A percentile compares a stretch with the other conserved stretches of the same genome.
Evolutionary conservation across 345 rosid genomes (phyloP).

Genomic region (Geranium rotundifolium): DNA sequence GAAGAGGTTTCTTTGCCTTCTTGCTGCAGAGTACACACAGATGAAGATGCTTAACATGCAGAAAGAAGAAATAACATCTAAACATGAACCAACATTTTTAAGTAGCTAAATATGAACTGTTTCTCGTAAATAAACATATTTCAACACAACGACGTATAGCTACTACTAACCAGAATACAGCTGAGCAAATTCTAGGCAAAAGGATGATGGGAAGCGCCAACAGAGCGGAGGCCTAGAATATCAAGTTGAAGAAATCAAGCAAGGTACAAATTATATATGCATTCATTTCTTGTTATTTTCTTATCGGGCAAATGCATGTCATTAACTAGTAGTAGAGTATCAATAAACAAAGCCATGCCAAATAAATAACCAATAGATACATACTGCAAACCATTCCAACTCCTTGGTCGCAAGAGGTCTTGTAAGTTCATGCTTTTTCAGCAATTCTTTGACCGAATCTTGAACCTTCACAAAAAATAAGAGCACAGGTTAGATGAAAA

Average conservation of each 20-base stretch:
- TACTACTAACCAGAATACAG: constrained; percentile 46
- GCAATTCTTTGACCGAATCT: constrained; percentile 44
- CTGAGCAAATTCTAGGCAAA: constrained; percentile 32
- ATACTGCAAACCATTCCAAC: constrained; percentile 86
- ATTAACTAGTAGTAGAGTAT: neutral
- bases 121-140: neutral
- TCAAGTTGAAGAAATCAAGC: constrained; percentile 1
- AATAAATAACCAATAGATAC: constrained; percentile 8
- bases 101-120: neutral
- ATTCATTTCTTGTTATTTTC: no score
- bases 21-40: constrained; percentile 27
- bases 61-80: no score
- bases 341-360: neutral
- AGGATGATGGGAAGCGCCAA: constrained; percentile 58
- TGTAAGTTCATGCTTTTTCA: constrained; percentile 68
- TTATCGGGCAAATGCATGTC: neutral
- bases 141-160: neutral
- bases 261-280: neutral
- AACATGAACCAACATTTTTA: constrained; percentile 6
- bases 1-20: constrained; percentile 38
- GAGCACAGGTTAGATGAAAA: neutral
- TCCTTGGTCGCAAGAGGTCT: constrained; percentile 83
- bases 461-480: constrained; percentile 36
- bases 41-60: neutral
- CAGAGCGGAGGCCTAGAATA: constrained; percentile 71